Evolutionary conservation across 148 eudicot species (phyloP).

Genomic region (Vaccinium vitisidaea): DNA sequence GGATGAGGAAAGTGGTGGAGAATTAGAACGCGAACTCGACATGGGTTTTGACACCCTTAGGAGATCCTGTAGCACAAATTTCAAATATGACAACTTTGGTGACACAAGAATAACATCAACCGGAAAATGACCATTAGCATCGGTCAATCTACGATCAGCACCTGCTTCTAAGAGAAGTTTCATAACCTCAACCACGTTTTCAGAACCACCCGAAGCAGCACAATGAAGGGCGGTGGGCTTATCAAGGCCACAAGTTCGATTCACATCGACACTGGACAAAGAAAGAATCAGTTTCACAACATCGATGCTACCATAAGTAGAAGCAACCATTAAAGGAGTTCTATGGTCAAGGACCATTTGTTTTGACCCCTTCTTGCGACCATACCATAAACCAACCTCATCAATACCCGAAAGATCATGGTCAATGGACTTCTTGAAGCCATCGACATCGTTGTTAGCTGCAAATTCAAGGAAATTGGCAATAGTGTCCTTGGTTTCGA

Average conservation of each 20-base stretch:
- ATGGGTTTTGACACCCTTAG: conserved; percentile 31
- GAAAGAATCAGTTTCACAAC: conserved; percentile 59
- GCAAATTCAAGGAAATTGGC: conserved; percentile 65
- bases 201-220: conserved; percentile 81
- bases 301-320: conserved; percentile 65
- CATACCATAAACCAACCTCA: conserved; percentile 69
- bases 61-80: conserved; percentile 47
- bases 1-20: conserved; percentile 46
- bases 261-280: conserved; percentile 51
- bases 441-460: conserved; percentile 66
- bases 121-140: conserved; percentile 57
- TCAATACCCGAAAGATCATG: conserved; percentile 44
- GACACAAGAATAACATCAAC: conserved; percentile 52
- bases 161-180: conserved; percentile 63
- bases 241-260: conserved; percentile 51
- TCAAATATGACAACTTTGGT: conserved; percentile 41
- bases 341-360: conserved; percentile 62
- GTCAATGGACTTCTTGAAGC: conserved; percentile 41
- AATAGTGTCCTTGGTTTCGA: conserved; percentile 55
- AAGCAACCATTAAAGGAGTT: conserved; percentile 80
- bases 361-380: conserved; percentile 57
- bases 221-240: conserved; percentile 76
- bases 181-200: conserved; percentile 45
- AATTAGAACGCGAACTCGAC: conserved; percentile 39
- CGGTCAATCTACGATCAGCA: conserved; percentile 53